phyloP scores from a whole-genome alignment of 2,329 filamentous ascomycete genomes.

The Lithohypha guttulata region DNA sequence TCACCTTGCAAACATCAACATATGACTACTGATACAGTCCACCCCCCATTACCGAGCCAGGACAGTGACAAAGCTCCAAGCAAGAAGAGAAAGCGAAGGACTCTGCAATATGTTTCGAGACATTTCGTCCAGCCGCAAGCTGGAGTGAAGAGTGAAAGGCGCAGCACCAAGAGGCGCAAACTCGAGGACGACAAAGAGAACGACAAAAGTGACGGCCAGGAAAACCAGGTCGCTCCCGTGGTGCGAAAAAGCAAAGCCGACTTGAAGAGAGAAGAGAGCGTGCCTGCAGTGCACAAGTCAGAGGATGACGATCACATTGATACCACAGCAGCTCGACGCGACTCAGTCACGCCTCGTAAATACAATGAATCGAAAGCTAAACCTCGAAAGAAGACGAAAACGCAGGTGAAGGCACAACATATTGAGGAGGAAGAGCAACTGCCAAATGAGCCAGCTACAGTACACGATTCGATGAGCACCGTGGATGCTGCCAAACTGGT shows the following conservation, averaged over 20 bases:
- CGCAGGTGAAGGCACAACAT: not conserved
- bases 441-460: not conserved
- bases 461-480: not conserved
- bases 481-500: not conserved
- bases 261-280: too few relatives aligned
- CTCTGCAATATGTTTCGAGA: slow-evolving; percentile 18
- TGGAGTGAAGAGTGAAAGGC: slow-evolving; percentile 6
- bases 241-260: not conserved
- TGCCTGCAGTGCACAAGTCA: too few relatives aligned
- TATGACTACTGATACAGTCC: slow-evolving; percentile 7
- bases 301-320: too few relatives aligned
- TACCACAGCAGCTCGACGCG: too few relatives aligned
- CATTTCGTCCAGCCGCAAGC: slow-evolving; percentile 13
- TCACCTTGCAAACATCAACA: too few relatives aligned
- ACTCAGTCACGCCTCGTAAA: too few relatives aligned
- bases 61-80: slow-evolving; percentile 8
- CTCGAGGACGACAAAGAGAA: slow-evolving; percentile 1
- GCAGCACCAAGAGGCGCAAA: slow-evolving; percentile 2
- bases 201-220: not conserved
- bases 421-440: not conserved
- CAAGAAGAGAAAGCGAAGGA: slow-evolving; percentile 9
- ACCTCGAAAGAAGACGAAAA: not conserved
- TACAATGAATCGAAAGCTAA: not conserved
- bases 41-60: slow-evolving; percentile 9
- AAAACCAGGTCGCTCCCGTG: not conserved